Evolutionary conservation across 2,329 filamentous ascomycete species (phyloP).

Genomic region (Arthrobotrys sphaeroides): DNA sequence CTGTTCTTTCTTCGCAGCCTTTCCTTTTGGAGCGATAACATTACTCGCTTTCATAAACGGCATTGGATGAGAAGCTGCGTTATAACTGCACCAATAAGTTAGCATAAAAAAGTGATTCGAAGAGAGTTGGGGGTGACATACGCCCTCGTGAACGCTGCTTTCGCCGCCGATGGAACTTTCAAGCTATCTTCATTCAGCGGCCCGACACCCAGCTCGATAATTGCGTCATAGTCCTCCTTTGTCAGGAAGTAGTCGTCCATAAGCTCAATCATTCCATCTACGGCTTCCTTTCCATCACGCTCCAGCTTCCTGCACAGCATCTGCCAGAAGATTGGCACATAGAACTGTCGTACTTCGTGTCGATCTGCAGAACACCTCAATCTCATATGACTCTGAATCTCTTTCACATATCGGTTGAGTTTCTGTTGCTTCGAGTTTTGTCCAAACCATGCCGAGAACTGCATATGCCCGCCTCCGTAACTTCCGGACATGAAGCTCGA

Average conservation of each 20-base stretch:
- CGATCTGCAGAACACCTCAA: conserved; percentile 88
- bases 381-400: conserved; percentile 97
- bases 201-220: conserved; percentile 89
- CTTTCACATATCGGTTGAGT: conserved; percentile 82
- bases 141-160: conserved; percentile 86
- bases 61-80: conserved; percentile 82
- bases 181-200: conserved; percentile 78
- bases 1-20: conserved; percentile 76
- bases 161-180: conserved; percentile 84
- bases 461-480: conserved; percentile 71
- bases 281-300: conserved; percentile 80
- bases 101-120: background rate
- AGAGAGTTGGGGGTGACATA: conserved; percentile 66
- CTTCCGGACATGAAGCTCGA: conserved; percentile 86
- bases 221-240: conserved; percentile 90
- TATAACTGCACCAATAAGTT: conserved; percentile 71
- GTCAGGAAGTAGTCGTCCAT: conserved; percentile 99
- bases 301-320: conserved; percentile 78
- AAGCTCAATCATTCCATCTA: conserved; percentile 84
- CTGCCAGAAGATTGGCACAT: conserved; percentile 87
- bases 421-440: conserved; percentile 89
- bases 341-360: conserved; percentile 93
- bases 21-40: conserved; percentile 64
- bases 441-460: conserved; percentile 91
- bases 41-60: conserved; percentile 95